Base-by-base conservation (phyloP, 148 eudicot genomes). In the Oxyria digyna region DNA sequence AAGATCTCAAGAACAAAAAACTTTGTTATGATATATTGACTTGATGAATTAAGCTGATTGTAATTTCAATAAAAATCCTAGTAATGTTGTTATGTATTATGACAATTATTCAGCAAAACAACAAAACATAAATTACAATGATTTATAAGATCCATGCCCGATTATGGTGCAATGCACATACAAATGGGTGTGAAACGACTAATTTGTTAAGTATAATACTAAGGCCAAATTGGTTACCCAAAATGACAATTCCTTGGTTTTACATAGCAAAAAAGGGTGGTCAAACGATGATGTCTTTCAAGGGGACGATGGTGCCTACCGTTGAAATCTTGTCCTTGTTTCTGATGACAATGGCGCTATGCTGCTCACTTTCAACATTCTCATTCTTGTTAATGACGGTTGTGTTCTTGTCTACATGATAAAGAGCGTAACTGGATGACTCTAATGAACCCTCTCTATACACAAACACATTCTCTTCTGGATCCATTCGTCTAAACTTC, bases 371-470 rank as follows among this genome's bases (percentile, higher is more conserved):
- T 17, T 6, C 4, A 24, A 0, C 10, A 48, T 31, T 48, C 7
- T 26, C 54, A 17, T 21, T 40, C 14, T 11, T 6, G 9, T 4
- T 59, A 4, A 15, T 15, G 37, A 37, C 2, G 37, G 64, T 57
- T 15, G 29, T 33, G 35, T 52, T 52, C 9, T 70, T 67, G 29
- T 68, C 72, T 0, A 49, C 52, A 37, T 71, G 57, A 62, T 78
- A 75, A n/a, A 43, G 33, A 21, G 75, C 29, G 64, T 68, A 68
- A 8, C 72, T 42, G 10, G 54, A 62, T 71, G 76, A 80, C 55
- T 84, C 88, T 12, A 81, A 66, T 1, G 85, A 81, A 71, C 83
- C 88, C 40, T 75, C 78, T 76, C 80, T 77, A 18, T 84, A 82
- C 6, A 84, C 85, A 67, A 74, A 79, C 5, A 80, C 43, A 27